phyloP scores from a whole-genome alignment of 2,329 filamentous ascomycete genomes.

The Chaetomium sp. region DNA sequence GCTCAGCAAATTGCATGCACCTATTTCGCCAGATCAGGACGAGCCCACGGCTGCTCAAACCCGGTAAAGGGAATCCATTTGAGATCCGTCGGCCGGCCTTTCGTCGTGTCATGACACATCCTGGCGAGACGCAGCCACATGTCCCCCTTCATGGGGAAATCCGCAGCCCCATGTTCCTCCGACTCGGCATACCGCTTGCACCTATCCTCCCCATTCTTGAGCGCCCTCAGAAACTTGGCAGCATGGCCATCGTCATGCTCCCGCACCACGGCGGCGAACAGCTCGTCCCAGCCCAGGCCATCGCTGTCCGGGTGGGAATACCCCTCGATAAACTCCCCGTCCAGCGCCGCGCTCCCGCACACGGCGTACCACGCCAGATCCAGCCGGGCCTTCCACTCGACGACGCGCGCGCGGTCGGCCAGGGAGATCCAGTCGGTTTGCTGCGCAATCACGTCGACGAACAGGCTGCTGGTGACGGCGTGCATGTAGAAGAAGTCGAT shows the following conservation, averaged over 20 bases:
- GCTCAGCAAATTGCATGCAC: not conserved
- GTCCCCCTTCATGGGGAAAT: not conserved
- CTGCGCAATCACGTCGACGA: conserved; percentile 26
- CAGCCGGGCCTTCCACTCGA: conserved; percentile 60
- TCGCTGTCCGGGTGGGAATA: conserved; percentile 20
- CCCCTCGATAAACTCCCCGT: conserved; percentile 15
- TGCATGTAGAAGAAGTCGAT: conserved; percentile 58
- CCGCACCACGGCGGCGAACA: conserved; percentile 23
- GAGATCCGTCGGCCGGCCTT: not conserved
- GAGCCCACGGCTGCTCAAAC: not conserved
- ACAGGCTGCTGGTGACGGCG: conserved; percentile 29
- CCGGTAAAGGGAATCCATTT: not conserved
- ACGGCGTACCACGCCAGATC: conserved; percentile 60
- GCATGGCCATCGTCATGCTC: conserved; percentile 32
- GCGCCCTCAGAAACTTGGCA: conserved; percentile 30
- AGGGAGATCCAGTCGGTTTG: conserved; percentile 28
- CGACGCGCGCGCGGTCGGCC: conserved; percentile 45
- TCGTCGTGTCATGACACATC: not conserved
- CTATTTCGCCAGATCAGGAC: not conserved
- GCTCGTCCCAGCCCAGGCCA: conserved; percentile 23
- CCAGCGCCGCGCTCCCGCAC: conserved; percentile 38
- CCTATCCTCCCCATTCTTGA: conserved; percentile 31
- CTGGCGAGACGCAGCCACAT: not conserved
- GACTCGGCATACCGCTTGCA: not conserved
- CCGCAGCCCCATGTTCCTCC: not conserved